Conservation (phyloP, 2,329 filamentous ascomycete species). For the Ophiocordyceps robertsii region DNA sequence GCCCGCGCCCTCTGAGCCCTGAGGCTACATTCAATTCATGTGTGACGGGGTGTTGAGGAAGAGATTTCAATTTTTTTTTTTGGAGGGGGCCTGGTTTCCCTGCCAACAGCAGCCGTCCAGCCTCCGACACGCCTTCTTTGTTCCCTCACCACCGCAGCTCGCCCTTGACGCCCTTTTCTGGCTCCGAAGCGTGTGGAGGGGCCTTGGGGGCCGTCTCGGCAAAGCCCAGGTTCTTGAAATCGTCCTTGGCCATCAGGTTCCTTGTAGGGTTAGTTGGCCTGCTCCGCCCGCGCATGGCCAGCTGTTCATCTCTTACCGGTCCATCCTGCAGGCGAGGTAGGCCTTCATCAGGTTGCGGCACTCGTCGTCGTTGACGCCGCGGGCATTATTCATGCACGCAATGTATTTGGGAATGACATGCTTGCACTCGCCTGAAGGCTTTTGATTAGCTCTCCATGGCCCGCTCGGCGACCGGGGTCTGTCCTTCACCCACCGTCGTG, state of each 20-base stretch:
- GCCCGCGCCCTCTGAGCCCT: no score
- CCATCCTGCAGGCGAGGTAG: constrained; percentile 89
- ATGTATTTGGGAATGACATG: constrained; percentile 76
- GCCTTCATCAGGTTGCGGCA: constrained; percentile 78
- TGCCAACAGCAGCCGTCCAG: not conserved
- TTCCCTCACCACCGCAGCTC: constrained; percentile 20
- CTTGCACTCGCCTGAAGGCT: constrained; percentile 70
- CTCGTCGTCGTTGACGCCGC: constrained; percentile 73
- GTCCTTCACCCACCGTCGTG: constrained; percentile 49
- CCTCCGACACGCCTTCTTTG: not conserved
- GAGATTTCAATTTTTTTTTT: no score
- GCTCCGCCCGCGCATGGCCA: not conserved
- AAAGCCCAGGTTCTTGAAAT: constrained; percentile 89
- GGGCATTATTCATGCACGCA: constrained; percentile 69
- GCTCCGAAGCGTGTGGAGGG: constrained; percentile 8
- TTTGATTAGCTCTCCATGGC: not conserved
- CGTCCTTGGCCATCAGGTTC: constrained; percentile 91
- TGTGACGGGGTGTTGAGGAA: no score
- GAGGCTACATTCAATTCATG: no score
- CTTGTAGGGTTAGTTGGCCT: constrained; percentile 24
- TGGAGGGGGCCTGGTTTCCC: no score
- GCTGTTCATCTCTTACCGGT: constrained; percentile 49
- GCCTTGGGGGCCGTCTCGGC: constrained; percentile 7
- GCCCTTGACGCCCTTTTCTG: constrained; percentile 22
- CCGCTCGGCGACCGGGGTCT: not conserved